Evolutionary conservation across 495 filamentous ascomycete genomes (phyloP), one percentile per base, ranked within the genome.

Genomic region (Daldinia vernicosa): DNA sequence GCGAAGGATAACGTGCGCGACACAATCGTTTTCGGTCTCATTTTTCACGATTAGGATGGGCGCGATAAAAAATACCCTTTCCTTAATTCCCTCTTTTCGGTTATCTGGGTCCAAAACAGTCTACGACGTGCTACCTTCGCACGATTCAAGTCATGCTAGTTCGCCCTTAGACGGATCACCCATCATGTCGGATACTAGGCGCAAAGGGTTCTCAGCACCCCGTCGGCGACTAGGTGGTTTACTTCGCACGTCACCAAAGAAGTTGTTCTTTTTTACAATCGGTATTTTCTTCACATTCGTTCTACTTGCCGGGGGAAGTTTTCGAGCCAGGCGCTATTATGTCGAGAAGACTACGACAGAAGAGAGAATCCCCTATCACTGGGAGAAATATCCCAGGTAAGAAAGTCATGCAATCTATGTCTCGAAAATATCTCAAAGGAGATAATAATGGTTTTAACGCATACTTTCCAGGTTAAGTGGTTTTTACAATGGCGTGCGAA

Each of bases 401-500:
- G 66, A 66, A 66, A 45, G 57, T 11, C n/a, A 53, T 56, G 7
- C 27, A 26, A 5, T 37, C 14, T 15, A n/a, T 72, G 56, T 56
- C 54, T 60, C n/a, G 30, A 28, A 56, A 37, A 28, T 53, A 30
- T 33, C 30, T 9, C 12, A 61, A 32, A 53, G 28, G 19, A 37
- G 30, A 54, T 12, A 14, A 12, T n/a, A 47, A 54, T 45, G 4
- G 35, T 27, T 27, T 60, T 74, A 63, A 70, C 62, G 45, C 39
- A 30, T 63, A 22, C 27, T n/a, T 55, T 56, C 5, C 43, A 77
- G 75, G 27, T 71, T 94, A 56, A 85, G 83, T 74, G 83, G 91
- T 37, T 94, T 93, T 75, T 88, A 92, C 75, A 90, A 92, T 39
- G 92, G 92, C 0, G 80, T 94, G 35, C 79, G 86, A 47, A 85